Evolutionary conservation across 2,329 filamentous ascomycete genomes (phyloP).

Genomic region (Coniella lustricola): DNA sequence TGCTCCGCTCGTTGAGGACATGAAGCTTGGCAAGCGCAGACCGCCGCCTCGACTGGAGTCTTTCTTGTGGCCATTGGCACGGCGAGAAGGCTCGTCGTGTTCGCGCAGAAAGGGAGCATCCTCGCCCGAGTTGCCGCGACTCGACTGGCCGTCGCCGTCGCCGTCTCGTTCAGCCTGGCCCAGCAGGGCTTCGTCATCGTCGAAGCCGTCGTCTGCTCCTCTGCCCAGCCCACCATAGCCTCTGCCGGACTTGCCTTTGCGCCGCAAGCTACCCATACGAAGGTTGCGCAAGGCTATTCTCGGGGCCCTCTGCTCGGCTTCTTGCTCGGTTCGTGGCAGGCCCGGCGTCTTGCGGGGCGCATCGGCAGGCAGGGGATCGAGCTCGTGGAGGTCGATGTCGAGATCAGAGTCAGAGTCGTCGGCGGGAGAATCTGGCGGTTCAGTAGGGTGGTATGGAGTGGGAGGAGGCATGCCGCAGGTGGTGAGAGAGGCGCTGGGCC

Average conservation of each 20-base stretch:
- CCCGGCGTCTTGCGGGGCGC: conserved; percentile 22
- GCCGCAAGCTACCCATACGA: conserved; percentile 58
- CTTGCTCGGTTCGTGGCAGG: conserved; percentile 44
- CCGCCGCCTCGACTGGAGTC: conserved; percentile 38
- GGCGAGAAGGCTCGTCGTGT: conserved; percentile 25
- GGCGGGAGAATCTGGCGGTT: conserved; percentile 57
- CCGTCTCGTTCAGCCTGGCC: conserved; percentile 57
- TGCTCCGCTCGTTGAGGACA: conserved; percentile 35
- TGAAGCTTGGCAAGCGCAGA: conserved; percentile 62
- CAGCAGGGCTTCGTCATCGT: conserved; percentile 62
- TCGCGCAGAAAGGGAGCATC: conserved; percentile 65
- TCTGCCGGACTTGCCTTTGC: conserved; percentile 45
- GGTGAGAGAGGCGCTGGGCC: conserved; percentile 9
- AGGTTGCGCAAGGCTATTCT: conserved; percentile 65
- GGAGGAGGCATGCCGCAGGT: conserved; percentile 50
- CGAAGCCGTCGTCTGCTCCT: conserved; percentile 49
- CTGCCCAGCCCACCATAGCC: conserved; percentile 56
- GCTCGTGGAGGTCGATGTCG: conserved; percentile 71
- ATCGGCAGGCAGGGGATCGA: conserved; percentile 52
- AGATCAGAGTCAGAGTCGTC: conserved; percentile 73
- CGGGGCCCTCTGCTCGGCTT: conserved; percentile 39
- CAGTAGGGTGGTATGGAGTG: conserved; percentile 41
- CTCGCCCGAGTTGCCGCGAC: conserved; percentile 52
- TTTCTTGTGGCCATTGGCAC: conserved; percentile 33
- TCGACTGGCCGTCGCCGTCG: conserved; percentile 33